phyloP scores from a whole-genome alignment of 2,329 filamentous ascomycete species.

The Gnomoniopsis sp. region DNA sequence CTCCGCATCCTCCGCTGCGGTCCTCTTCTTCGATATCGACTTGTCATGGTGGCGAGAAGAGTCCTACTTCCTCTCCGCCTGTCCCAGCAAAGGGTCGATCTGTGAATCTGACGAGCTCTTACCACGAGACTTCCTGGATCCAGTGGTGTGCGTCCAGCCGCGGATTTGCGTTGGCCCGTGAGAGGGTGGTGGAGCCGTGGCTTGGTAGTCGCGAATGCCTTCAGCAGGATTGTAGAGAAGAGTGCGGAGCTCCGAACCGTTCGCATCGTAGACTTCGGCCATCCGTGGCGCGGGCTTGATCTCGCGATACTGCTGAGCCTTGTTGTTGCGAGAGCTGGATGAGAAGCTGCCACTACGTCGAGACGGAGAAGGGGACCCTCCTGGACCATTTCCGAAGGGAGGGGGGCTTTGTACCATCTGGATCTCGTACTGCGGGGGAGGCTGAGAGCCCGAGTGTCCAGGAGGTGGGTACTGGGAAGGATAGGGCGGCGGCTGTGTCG shows the following conservation, averaged over 20 bases:
- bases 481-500: constrained; percentile 9
- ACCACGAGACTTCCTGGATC: constrained; percentile 29
- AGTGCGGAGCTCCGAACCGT: constrained; percentile 51
- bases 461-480: constrained; percentile 10
- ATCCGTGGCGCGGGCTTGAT: constrained; percentile 54
- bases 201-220: constrained; percentile 56
- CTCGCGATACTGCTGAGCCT: constrained; percentile 48
- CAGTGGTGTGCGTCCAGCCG: constrained; percentile 52
- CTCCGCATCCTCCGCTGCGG: neutral
- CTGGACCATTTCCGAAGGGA: constrained; percentile 16
- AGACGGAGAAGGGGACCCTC: constrained; percentile 26
- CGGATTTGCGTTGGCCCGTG: constrained; percentile 55
- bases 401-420: constrained; percentile 16
- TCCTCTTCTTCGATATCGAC: neutral
- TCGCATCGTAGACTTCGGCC: constrained; percentile 45
- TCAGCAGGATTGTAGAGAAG: constrained; percentile 53
- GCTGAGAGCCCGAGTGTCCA: neutral
- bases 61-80: constrained; percentile 18
- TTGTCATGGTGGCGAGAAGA: constrained; percentile 13
- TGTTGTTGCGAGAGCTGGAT: constrained; percentile 25
- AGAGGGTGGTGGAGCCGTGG: constrained; percentile 52
- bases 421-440: neutral
- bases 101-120: constrained; percentile 23
- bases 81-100: constrained; percentile 15
- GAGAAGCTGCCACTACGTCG: constrained; percentile 29